These are phyloP conservation scores for Lachnellula willkommii DNA, from an alignment of 2,329 filamentous ascomycete genomes.

Conservation along the genomic window DNA sequence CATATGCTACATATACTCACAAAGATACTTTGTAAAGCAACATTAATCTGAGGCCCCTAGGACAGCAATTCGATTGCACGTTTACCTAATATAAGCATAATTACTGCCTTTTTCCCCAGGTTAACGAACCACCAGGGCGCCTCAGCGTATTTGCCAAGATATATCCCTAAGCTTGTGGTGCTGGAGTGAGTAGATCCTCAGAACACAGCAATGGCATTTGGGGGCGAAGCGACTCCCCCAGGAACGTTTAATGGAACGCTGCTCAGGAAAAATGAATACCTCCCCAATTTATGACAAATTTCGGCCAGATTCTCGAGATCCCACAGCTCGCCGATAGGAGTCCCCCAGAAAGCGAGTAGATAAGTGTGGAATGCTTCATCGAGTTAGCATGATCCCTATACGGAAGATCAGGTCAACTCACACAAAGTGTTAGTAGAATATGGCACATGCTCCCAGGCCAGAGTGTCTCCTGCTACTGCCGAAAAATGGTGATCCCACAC, in stretches of 20 bases:
- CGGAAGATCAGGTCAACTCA: too few relatives aligned
- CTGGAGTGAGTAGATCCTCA: neutral
- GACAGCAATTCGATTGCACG: too few relatives aligned
- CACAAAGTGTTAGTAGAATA: slow-evolving; percentile 5
- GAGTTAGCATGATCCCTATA: too few relatives aligned
- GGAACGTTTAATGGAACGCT: neutral
- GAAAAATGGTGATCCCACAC: slow-evolving; percentile 41
- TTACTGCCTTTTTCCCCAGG: too few relatives aligned
- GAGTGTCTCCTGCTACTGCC: slow-evolving; percentile 39
- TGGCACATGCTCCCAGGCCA: slow-evolving; percentile 39
- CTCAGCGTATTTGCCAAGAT: too few relatives aligned
- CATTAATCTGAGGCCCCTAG: too few relatives aligned
- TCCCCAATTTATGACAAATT: slow-evolving; percentile 32
- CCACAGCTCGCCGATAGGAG: slow-evolving; percentile 44
- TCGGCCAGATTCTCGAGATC: slow-evolving; percentile 36
- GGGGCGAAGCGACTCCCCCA: neutral
- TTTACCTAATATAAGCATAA: too few relatives aligned
- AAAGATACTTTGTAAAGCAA: too few relatives aligned
- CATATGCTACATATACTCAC: too few relatives aligned
- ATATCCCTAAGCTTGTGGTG: too few relatives aligned
- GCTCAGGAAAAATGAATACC: slow-evolving; percentile 45
- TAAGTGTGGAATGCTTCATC: slow-evolving; percentile 29
- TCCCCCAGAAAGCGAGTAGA: slow-evolving; percentile 43
- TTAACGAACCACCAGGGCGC: too few relatives aligned
- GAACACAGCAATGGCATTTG: neutral